A percentile compares a stretch with the other conserved stretches of the same genome.
Conservation (phyloP, 2,329 filamentous ascomycete species). For the Stagonosporopsis tanaceti region DNA sequence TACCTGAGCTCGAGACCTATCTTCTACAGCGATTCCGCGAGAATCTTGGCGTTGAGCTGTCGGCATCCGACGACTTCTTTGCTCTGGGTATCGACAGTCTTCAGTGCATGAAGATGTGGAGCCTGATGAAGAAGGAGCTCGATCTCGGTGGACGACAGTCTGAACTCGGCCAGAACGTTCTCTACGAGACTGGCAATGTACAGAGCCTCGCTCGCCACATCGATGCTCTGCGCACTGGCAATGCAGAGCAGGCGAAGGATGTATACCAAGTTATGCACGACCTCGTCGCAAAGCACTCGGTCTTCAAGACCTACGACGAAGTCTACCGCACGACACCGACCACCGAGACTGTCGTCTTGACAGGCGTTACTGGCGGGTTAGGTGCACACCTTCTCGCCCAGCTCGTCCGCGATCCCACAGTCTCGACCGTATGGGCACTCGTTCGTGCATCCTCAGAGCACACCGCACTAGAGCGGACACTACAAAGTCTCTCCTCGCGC, state of each 20-base stretch:
- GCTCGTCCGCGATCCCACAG: constrained; percentile 37
- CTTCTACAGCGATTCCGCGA: constrained; percentile 30
- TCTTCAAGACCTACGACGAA: constrained; percentile 37
- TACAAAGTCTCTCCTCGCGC: constrained; percentile 46
- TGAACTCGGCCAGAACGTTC: constrained; percentile 62
- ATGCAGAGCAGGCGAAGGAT: constrained; percentile 42
- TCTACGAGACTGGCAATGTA: constrained; percentile 66
- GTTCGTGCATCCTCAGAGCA: constrained; percentile 56
- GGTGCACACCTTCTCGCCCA: constrained; percentile 65
- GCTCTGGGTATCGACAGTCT: constrained; percentile 65
- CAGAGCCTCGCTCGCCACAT: constrained; percentile 57
- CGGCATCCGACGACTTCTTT: constrained; percentile 63
- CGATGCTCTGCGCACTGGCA: constrained; percentile 52
- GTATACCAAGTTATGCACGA: constrained; percentile 55
- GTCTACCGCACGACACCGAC: constrained; percentile 1
- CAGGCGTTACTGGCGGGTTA: constrained; percentile 71
- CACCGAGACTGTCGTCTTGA: constrained; percentile 55
- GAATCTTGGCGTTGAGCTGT: constrained; percentile 31
- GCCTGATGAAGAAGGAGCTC: constrained; percentile 60
- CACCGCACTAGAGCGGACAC: constrained; percentile 45
- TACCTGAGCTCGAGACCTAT: constrained; percentile 44
- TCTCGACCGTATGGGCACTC: constrained; percentile 59
- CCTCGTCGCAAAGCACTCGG: constrained; percentile 57
- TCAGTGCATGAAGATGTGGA: constrained; percentile 65
- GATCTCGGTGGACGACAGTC: constrained; percentile 54